Evolutionary conservation across 2,329 filamentous ascomycete species (phyloP).

Genomic region (Rutstroemia sp.): DNA sequence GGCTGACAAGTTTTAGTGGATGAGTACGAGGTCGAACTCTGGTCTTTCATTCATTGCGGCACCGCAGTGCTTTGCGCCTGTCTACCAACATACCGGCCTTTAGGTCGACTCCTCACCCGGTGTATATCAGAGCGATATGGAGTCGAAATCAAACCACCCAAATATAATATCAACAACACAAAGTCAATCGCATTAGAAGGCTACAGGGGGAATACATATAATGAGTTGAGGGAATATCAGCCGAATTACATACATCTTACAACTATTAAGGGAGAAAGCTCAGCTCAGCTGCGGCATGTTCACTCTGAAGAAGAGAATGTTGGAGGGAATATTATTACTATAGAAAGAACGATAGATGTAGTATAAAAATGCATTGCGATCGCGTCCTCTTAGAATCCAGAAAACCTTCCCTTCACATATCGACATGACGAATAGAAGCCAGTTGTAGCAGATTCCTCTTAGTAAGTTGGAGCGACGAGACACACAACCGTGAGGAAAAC

Average conservation of each 20-base stretch:
- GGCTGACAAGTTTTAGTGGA: neutral
- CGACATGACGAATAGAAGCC: too few relatives aligned
- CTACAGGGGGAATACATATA: neutral
- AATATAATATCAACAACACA: neutral
- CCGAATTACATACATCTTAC: neutral
- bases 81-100: neutral
- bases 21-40: neutral
- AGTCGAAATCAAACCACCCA: neutral
- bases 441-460: too few relatives aligned
- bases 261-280: neutral
- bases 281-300: neutral
- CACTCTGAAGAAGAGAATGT: neutral
- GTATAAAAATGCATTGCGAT: neutral
- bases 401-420: too few relatives aligned
- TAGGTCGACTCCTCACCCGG: neutral
- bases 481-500: too few relatives aligned
- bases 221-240: neutral
- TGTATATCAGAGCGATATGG: neutral
- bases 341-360: neutral
- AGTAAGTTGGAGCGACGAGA: too few relatives aligned
- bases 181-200: neutral
- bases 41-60: neutral
- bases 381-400: too few relatives aligned
- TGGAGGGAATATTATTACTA: neutral
- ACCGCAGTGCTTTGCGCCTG: neutral